Conservation (phyloP, 2,329 filamentous ascomycete species). For the Chalara sp. region DNA sequence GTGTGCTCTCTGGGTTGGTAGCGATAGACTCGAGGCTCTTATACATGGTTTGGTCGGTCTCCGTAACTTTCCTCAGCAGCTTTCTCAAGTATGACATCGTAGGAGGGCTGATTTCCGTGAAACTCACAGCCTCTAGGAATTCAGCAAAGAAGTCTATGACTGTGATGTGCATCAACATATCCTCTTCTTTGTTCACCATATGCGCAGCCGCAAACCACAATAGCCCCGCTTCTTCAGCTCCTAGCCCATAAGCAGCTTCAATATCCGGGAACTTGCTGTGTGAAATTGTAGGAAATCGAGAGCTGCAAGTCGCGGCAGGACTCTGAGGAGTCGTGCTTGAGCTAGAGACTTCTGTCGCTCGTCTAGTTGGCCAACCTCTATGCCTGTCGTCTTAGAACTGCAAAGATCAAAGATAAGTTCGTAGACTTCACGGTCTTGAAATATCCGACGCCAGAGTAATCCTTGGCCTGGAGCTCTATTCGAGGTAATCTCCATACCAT, state of each 20-base stretch:
- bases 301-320: constrained; percentile 24
- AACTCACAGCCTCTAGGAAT: constrained; percentile 24
- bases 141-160: constrained; percentile 27
- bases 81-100: constrained; percentile 21
- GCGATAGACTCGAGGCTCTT: constrained; percentile 23
- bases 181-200: constrained; percentile 27
- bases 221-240: constrained; percentile 15
- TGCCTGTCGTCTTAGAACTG: constrained; percentile 17
- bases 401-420: constrained; percentile 37
- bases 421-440: constrained; percentile 39
- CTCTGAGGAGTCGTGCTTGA: constrained; percentile 25
- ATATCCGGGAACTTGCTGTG: constrained; percentile 22
- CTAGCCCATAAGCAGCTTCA: constrained; percentile 16
- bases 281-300: constrained; percentile 22
- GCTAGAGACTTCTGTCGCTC: constrained; percentile 27
- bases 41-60: constrained; percentile 19
- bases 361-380: constrained; percentile 17
- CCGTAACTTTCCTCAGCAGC: constrained; percentile 20
- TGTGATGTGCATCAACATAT: constrained; percentile 29
- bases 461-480: constrained; percentile 41
- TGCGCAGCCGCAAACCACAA: constrained; percentile 25
- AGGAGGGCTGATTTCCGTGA: constrained; percentile 16
- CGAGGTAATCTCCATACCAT: constrained; percentile 30
- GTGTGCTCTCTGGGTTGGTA: constrained; percentile 15
- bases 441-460: constrained; percentile 46